Conservation (phyloP, 306 rosid species). For the Citrullus colocynthis region DNA sequence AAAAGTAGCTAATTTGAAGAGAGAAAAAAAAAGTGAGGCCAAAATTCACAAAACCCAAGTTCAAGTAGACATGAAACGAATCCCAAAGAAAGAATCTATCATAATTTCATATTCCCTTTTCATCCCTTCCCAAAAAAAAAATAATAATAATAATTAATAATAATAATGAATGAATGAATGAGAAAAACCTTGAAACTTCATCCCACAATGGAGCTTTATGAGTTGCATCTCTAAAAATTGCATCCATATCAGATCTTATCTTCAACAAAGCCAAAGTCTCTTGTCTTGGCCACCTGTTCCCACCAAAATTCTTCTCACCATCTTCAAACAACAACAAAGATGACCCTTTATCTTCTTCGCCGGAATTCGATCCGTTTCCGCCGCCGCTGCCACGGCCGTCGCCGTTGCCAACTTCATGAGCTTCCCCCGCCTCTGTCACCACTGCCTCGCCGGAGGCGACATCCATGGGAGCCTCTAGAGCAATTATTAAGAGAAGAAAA, state of each 20-base stretch:
- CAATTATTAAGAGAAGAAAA: slow-evolving; percentile 8
- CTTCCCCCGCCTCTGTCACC: slow-evolving; percentile 7
- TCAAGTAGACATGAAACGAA: background rate
- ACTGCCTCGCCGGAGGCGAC: slow-evolving; percentile 22
- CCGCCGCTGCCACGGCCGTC: background rate
- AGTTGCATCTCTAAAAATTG: slow-evolving; percentile 73
- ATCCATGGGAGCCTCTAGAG: background rate
- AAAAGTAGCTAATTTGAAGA: too few species aligned
- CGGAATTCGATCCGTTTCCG: slow-evolving; percentile 43
- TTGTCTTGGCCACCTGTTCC: slow-evolving; percentile 86
- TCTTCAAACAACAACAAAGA: slow-evolving; percentile 16
- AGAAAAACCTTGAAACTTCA: slow-evolving; percentile 57
- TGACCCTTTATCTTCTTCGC: slow-evolving; percentile 41
- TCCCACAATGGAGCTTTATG: slow-evolving; percentile 98
- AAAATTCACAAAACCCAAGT: background rate
- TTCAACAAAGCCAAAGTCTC: slow-evolving; percentile 79
- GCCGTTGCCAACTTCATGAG: background rate
- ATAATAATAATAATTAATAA: background rate
- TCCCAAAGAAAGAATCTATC: background rate
- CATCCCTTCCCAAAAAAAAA: background rate
- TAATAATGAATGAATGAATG: background rate
- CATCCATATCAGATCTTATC: slow-evolving; percentile 93
- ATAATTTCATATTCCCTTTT: background rate
- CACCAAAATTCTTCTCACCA: slow-evolving; percentile 62
- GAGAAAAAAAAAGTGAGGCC: background rate